These are phyloP conservation scores for Plectosphaerella plurivora DNA, from an alignment of 2,329 filamentous ascomycete species.

Conservation along the genomic window DNA sequence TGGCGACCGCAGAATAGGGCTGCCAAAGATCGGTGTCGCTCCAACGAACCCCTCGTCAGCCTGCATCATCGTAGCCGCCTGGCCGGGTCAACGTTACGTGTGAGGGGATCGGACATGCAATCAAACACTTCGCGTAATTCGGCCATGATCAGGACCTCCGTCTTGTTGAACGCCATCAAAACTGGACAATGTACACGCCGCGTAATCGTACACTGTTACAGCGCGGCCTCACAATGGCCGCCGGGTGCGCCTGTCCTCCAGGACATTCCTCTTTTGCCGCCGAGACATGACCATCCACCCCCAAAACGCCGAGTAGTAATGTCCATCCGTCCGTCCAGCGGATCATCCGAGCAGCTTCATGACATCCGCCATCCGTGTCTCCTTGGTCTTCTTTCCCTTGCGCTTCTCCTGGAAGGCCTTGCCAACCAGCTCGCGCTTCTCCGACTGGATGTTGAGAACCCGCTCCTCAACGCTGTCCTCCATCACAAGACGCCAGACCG, in stretches of 20 bases:
- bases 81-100: too few relatives aligned
- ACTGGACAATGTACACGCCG: not conserved
- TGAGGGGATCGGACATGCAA: too few relatives aligned
- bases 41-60: too few relatives aligned
- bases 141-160: too few relatives aligned
- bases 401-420: conserved; percentile 75
- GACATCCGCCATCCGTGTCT: conserved; percentile 53
- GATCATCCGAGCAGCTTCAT: conserved; percentile 37
- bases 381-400: conserved; percentile 50
- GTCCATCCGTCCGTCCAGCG: not conserved
- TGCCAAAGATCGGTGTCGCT: not conserved
- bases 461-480: conserved; percentile 77
- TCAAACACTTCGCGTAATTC: too few relatives aligned
- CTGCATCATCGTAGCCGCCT: too few relatives aligned
- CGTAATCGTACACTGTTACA: not conserved
- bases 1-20: too few relatives aligned
- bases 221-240: not conserved
- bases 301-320: not conserved
- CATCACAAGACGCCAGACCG: conserved; percentile 77
- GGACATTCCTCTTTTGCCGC: not conserved
- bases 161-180: not conserved
- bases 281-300: not conserved
- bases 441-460: conserved; percentile 71
- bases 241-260: not conserved
- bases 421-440: conserved; percentile 73